Base-by-base conservation (phyloP, 2,329 filamentous ascomycete species). In the Epicoccum nigrum region DNA sequence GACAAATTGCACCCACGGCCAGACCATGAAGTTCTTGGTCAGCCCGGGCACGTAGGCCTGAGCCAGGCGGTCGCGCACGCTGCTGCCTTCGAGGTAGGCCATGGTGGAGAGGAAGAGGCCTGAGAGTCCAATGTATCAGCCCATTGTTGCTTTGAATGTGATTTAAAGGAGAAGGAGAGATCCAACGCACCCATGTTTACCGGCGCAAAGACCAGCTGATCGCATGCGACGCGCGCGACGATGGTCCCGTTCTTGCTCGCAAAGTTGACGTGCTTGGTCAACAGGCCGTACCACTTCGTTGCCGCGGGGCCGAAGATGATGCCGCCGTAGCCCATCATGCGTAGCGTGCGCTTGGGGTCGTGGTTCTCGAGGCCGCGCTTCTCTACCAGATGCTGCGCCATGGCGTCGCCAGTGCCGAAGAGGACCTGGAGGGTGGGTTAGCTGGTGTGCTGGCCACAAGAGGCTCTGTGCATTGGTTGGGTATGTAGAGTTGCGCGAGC, bases 381-480 rank as follows among this genome's bases (percentile, higher is more conserved):
- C 77, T 97, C 93, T 53, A 99, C 89, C 28, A 85, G 81, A 77
- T 97, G 93, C 76, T 99, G 94, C 30, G 94, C 91, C 61, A 95
- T 86, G 54, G 88, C 81, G 77, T 99, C 94, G 66, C 94, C 94
- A 12, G 92, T 90, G 51, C 89, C 92, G 73, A 97, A 99, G 58
- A 99, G 86, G 53, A 97, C 73, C 83, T 86, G 41, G 20, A 6
- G 15, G 12, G 25, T 17, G 16, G 16, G 17, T 13, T 35, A 19
- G 33, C 11, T 21, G 33, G 23, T 25, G 23, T 25, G 23, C 3
- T 25, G n/a, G n/a, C n/a, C n/a, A n/a, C n/a, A n/a, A n/a, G n/a
- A n/a, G n/a, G n/a, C n/a, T n/a, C n/a, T n/a, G n/a, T n/a, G 7
- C 12, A 15, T 34, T 11, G 11, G 32, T 13, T 6, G 32, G 32